A percentile compares a stretch with the other conserved stretches of the same genome.
Evolutionary conservation across 2,329 filamentous ascomycete genomes (phyloP).

Genomic region (Leptographium lundbergii): DNA sequence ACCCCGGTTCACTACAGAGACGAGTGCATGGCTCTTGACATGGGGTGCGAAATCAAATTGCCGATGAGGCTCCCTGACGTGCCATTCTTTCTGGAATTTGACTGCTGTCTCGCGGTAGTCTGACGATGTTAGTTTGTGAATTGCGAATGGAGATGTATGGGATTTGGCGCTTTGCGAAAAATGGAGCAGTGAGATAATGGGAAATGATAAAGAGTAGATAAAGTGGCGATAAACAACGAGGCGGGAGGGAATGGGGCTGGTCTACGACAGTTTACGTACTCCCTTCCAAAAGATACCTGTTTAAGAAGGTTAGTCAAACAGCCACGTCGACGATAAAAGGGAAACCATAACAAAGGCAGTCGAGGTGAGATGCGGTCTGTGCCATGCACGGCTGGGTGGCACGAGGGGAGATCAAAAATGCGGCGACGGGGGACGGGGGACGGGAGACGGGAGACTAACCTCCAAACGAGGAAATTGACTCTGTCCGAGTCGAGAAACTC

Average conservation of each 20-base stretch:
- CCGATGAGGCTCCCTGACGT: constrained; percentile 47
- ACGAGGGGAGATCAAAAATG: neutral
- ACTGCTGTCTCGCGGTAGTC: constrained; percentile 56
- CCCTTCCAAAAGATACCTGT: constrained; percentile 48
- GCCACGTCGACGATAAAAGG: neutral
- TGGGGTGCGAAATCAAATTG: constrained; percentile 52
- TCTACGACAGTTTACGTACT: constrained; percentile 32
- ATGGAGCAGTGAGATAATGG: neutral
- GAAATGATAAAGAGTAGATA: neutral
- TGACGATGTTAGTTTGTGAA: constrained; percentile 19
- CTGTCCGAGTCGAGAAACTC: constrained; percentile 53
- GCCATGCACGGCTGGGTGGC: constrained; percentile 2
- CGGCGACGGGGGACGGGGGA: constrained; percentile 11
- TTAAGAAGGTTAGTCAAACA: constrained; percentile 4
- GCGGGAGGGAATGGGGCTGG: constrained; percentile 8
- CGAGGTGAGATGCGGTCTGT: neutral
- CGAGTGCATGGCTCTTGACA: constrained; percentile 51
- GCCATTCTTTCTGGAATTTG: constrained; percentile 58
- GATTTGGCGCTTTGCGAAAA: neutral
- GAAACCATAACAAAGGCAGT: neutral
- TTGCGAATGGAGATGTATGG: neutral
- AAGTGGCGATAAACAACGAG: neutral
- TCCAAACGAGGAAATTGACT: constrained; percentile 61
- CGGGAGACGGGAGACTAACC: constrained; percentile 33
- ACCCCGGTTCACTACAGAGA: constrained; percentile 50